Evolutionary conservation across 2,329 filamentous ascomycete genomes (phyloP).

Genomic region (Ophiobolus disseminans): DNA sequence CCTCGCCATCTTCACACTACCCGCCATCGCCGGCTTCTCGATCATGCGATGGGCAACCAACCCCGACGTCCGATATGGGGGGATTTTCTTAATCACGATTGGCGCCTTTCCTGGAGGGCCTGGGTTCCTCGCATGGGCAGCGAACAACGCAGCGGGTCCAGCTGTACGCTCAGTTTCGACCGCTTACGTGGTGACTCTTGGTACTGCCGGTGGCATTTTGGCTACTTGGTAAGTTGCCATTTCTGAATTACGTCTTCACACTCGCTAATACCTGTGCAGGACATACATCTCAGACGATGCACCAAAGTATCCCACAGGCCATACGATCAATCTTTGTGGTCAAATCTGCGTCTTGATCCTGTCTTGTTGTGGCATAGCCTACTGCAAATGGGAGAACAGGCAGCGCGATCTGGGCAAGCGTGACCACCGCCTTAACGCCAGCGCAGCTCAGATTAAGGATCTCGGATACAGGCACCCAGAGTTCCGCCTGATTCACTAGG

Average conservation of each 20-base stretch:
- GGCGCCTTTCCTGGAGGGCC: slow-evolving; percentile 66
- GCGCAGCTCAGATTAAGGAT: slow-evolving; percentile 55
- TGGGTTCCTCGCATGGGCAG: slow-evolving; percentile 64
- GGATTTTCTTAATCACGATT: slow-evolving; percentile 63
- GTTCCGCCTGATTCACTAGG: slow-evolving; percentile 62
- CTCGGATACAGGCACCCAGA: slow-evolving; percentile 63
- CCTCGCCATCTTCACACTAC: slow-evolving; percentile 43
- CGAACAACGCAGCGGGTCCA: slow-evolving; percentile 66
- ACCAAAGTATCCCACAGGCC: slow-evolving; percentile 75
- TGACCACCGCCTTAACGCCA: slow-evolving; percentile 58
- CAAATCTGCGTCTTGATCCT: slow-evolving; percentile 57
- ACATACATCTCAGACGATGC: slow-evolving; percentile 62
- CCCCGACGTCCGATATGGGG: slow-evolving; percentile 62
- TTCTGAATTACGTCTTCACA: slow-evolving; percentile 3
- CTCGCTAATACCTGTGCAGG: slow-evolving; percentile 63
- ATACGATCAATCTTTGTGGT: slow-evolving; percentile 67
- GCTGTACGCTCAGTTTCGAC: slow-evolving; percentile 63
- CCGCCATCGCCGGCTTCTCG: slow-evolving; percentile 60
- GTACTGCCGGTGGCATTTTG: slow-evolving; percentile 64
- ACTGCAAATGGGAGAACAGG: slow-evolving; percentile 63
- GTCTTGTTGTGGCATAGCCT: slow-evolving; percentile 58
- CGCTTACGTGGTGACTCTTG: slow-evolving; percentile 71
- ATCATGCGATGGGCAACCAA: slow-evolving; percentile 63
- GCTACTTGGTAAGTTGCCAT: slow-evolving; percentile 54
- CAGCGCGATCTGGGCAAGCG: slow-evolving; percentile 57